Conservation (phyloP, 345 rosid genomes). For the Citrus hindsii region DNA sequence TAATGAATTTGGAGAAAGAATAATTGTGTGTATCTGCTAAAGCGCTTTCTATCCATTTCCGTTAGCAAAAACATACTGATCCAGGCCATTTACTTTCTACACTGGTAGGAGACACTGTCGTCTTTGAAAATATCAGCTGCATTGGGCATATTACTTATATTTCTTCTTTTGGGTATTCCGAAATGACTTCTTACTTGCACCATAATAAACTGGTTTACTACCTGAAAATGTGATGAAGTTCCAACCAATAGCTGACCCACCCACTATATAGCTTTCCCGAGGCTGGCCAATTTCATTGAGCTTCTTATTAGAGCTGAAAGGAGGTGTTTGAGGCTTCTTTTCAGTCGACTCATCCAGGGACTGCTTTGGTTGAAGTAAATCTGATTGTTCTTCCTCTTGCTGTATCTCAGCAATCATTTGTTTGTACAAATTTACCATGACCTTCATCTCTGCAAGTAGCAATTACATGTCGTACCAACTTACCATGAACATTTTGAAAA, state of each 20-base stretch:
- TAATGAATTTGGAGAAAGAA: background rate
- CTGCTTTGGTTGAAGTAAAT: background rate
- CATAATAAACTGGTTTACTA: conserved; percentile 21
- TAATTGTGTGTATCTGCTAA: background rate
- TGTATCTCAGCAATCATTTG: conserved; percentile 16
- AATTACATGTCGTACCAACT: background rate
- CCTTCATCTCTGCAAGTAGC: conserved; percentile 25
- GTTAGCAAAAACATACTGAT: background rate
- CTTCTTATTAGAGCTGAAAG: background rate
- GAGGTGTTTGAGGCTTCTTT: conserved; percentile 1
- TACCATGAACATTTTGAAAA: background rate
- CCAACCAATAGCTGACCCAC: conserved; percentile 30
- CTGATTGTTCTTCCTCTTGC: background rate
- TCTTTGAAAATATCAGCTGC: background rate
- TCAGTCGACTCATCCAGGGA: background rate
- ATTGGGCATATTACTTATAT: background rate
- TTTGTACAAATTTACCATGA: conserved; percentile 15
- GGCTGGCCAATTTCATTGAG: background rate
- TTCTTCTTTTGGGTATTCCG: background rate
- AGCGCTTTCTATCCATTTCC: background rate
- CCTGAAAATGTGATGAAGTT: conserved; percentile 29
- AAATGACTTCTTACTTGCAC: conserved; percentile 20
- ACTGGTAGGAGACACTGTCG: background rate
- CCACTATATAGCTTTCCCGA: conserved; percentile 22
- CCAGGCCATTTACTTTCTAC: background rate